Evolutionary conservation across 305 asterid genomes (phyloP).

Genomic region (Fraxinus velutina): DNA sequence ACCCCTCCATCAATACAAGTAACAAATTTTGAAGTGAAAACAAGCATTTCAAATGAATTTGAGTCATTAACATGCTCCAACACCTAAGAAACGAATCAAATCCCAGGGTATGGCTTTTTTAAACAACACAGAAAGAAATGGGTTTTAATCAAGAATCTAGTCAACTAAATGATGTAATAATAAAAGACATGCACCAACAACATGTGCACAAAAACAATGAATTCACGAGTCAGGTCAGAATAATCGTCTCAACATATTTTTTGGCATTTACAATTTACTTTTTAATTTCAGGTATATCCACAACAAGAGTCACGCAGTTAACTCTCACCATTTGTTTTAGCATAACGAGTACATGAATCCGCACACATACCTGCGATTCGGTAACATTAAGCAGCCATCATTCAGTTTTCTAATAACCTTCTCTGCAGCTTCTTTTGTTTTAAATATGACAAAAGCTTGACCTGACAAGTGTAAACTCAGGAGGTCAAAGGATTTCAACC

Average conservation of each 20-base stretch:
- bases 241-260: not conserved
- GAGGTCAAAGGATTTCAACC: not conserved
- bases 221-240: not conserved
- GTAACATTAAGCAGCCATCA: slow-evolving; percentile 63
- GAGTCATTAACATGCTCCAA: not conserved
- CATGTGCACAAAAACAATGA: not conserved
- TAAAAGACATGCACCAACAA: not conserved
- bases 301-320: not conserved
- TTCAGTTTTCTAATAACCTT: slow-evolving; percentile 43
- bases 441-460: slow-evolving; percentile 65
- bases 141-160: not conserved
- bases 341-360: slow-evolving; percentile 9
- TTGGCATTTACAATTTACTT: not conserved
- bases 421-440: slow-evolving; percentile 56
- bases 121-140: not conserved
- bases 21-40: not conserved
- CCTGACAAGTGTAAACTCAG: slow-evolving; percentile 36
- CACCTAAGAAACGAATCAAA: not conserved
- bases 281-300: not conserved
- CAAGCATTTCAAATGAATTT: not conserved
- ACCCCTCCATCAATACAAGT: not conserved
- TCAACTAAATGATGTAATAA: not conserved
- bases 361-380: slow-evolving; percentile 54
- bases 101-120: not conserved
- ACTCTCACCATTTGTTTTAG: not conserved